These are phyloP conservation scores for Rhodotorula mucilaginosa DNA, from an alignment of 1,284 basidiomycete genomes.

Conservation along the genomic window DNA sequence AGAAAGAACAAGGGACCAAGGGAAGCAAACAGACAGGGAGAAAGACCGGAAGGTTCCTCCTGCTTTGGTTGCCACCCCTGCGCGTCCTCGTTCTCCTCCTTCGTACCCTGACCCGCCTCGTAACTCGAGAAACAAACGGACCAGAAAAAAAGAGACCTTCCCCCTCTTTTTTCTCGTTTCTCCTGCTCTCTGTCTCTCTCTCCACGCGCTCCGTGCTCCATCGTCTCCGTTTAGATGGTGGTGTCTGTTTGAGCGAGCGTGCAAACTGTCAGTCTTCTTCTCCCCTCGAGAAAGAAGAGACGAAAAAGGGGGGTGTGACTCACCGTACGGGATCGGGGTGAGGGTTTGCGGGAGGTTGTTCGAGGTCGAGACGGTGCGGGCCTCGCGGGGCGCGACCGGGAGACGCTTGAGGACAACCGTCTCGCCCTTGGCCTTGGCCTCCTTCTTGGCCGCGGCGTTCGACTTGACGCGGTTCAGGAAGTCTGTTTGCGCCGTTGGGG, in stretches of 20 bases:
- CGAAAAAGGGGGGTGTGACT: not conserved
- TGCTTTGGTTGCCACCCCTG: no score
- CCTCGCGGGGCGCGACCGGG: constrained; percentile 78
- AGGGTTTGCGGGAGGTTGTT: constrained; percentile 91
- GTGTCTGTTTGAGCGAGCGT: constrained; percentile 24
- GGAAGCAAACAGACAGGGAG: no score
- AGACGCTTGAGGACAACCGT: constrained; percentile 81
- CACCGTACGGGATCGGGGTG: constrained; percentile 70
- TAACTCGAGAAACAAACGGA: no score
- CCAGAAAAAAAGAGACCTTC: no score
- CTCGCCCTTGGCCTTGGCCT: constrained; percentile 87
- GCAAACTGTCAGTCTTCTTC: not conserved
- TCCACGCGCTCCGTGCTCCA: no score
- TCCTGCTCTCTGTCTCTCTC: no score
- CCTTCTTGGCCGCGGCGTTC: constrained; percentile 81
- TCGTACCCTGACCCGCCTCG: no score
- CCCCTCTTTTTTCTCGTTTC: no score
- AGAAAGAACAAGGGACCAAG: no score
- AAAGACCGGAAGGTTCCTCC: no score
- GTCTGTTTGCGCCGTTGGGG: constrained; percentile 54
- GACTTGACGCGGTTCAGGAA: constrained; percentile 94
- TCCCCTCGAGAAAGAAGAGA: not conserved
- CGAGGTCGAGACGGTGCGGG: constrained; percentile 67
- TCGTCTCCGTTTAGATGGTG: constrained; percentile 32
- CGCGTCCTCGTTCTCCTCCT: no score